Base-by-base conservation (phyloP, 805 yeast genomes). In the Pichia phayaonensis region DNA sequence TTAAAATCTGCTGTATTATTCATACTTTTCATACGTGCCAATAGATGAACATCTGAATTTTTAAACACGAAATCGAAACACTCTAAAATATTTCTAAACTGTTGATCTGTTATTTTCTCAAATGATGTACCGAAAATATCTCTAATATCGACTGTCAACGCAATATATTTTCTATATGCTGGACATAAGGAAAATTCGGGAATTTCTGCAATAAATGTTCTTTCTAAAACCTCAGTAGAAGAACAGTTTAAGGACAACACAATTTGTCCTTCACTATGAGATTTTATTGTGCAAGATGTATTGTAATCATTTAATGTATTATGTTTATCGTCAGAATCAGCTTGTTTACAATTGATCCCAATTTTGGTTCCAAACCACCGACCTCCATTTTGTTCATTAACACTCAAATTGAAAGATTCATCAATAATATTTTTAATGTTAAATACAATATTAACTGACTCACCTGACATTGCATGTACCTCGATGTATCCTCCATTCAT, bases 81-180 rank as follows among this genome's bases (percentile, higher is more conserved):
- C 12, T 29, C 10, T 4, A 44, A 11, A 7, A 65, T 57, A 43
- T 61, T 63, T 2, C 51, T 51, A 42, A 47, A 62, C 47, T 65
- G 69, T 22, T 23, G 5, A 2, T 54, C 54, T 0, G 56, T 47
- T 10, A 65, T 50, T 1, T 47, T 36, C 7, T 47, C 47, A 2
- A 83, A 73, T 40, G 72, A 69, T 7, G 70, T 67, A 3, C 75
- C 80, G 16, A 71, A 59, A 16, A 65, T 54, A 6, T 66, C 59
- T 21, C 61, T 54, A 1, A 61, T 55, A 4, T 53, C 46, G 31
- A 62, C 42, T 21, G 57, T 49, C 26, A 55, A 59, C 48, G 54
- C 62, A 53, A 55, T 55, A 46, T 42, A 60, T 48, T 53, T 60
- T 10, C 47, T 24, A 31, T 46, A 46, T 3, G 45, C 51, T 13